These are phyloP conservation scores for Lichtheimia hyalospora DNA, from an alignment of 371 early-diverging fungal species.

Conservation along the genomic window DNA sequence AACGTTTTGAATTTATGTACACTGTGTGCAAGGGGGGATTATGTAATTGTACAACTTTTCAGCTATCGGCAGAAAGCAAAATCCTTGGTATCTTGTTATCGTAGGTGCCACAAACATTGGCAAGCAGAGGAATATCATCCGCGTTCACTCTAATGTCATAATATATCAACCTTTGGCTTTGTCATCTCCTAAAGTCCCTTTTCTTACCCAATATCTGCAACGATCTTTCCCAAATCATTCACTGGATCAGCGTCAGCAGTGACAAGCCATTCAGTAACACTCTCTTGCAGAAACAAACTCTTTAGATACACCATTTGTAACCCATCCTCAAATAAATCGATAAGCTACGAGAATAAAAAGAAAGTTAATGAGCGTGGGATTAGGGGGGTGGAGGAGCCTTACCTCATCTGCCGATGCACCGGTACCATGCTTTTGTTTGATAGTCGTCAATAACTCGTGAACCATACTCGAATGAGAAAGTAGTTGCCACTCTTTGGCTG, in stretches of 20 bases:
- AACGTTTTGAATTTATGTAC: no score
- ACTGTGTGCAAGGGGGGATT: no score
- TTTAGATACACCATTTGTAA: slow-evolving; percentile 42
- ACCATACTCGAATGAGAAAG: slow-evolving; percentile 31
- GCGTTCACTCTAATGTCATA: slow-evolving; percentile 20
- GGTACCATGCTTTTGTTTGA: slow-evolving; percentile 25
- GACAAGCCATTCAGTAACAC: slow-evolving; percentile 27
- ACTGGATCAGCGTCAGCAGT: slow-evolving; percentile 10
- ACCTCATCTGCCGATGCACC: slow-evolving; percentile 33
- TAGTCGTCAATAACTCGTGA: slow-evolving; percentile 20
- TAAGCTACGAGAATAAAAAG: slow-evolving; percentile 8
- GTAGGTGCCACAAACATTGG: slow-evolving; percentile 43
- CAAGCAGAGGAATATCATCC: slow-evolving; percentile 39
- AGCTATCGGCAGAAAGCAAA: not conserved
- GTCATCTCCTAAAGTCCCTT: not conserved
- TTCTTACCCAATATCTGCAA: slow-evolving; percentile 32
- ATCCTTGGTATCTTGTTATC: slow-evolving; percentile 33
- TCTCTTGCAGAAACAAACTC: slow-evolving; percentile 41
- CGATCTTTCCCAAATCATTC: slow-evolving; percentile 21
- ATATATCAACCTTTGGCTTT: not conserved
- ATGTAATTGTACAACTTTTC: no score
- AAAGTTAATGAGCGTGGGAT: no score
- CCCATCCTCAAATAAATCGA: slow-evolving; percentile 36
- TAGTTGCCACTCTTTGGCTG: slow-evolving; percentile 16
- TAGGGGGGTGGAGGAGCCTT: not conserved